Evolutionary conservation across 2,329 filamentous ascomycete genomes (phyloP).

Genomic region (Ceratocystis eucalypticola): DNA sequence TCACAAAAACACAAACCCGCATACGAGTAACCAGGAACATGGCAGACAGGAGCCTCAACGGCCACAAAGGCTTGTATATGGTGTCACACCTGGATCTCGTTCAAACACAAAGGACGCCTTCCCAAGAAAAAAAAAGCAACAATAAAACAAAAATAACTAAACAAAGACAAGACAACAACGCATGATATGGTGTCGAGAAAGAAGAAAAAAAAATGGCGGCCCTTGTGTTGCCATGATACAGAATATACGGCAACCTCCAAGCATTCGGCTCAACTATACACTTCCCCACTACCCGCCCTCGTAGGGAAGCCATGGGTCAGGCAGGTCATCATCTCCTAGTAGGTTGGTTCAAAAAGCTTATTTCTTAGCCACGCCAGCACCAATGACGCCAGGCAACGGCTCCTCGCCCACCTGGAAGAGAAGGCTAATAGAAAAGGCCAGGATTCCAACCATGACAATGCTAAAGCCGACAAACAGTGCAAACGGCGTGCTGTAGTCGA

Average conservation of each 20-base stretch:
- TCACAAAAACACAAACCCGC: background rate
- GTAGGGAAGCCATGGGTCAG: no score
- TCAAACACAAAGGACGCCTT: conserved; percentile 7
- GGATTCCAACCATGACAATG: conserved; percentile 52
- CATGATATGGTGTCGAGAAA: background rate
- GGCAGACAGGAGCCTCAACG: background rate
- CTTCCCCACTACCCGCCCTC: no score
- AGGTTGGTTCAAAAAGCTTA: conserved; percentile 24
- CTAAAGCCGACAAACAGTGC: conserved; percentile 71
- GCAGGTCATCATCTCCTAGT: no score
- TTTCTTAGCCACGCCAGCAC: conserved; percentile 78
- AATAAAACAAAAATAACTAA: background rate
- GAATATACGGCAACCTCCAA: background rate
- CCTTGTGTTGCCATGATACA: background rate
- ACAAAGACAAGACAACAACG: background rate
- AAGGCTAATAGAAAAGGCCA: conserved; percentile 61
- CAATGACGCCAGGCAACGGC: conserved; percentile 84
- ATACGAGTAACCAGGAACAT: background rate
- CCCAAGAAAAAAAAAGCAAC: background rate
- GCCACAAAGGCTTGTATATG: background rate
- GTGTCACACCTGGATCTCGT: background rate
- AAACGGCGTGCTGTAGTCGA: conserved; percentile 77
- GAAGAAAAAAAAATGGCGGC: background rate
- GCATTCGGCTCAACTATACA: background rate
- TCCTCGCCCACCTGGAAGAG: conserved; percentile 74